Percentiles rank a stretch among this genome's conserved stretches.
phyloP scores from a whole-genome alignment of 345 rosid species.

The Pugionium dolabratum region DNA sequence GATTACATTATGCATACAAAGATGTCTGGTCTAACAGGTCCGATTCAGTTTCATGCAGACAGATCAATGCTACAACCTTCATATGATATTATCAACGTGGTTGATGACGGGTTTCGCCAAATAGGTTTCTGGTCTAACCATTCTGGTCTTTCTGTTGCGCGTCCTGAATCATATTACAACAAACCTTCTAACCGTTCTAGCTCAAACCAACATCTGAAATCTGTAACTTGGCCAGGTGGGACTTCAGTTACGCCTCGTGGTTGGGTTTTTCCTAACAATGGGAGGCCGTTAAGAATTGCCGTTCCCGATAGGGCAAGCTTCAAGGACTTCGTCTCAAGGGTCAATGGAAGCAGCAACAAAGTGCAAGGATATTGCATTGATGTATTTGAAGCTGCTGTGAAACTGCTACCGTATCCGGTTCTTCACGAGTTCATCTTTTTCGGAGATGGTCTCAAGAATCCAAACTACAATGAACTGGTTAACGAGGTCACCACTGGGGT shows the following conservation, averaged over 20 bases:
- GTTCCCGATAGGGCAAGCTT: constrained; percentile 74
- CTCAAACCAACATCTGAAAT: constrained; percentile 61
- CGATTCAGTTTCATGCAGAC: constrained; percentile 57
- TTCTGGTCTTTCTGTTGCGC: constrained; percentile 69
- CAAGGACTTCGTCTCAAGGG: constrained; percentile 51
- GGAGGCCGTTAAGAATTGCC: constrained; percentile 68
- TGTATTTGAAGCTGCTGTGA: constrained; percentile 70
- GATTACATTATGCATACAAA: constrained; percentile 59
- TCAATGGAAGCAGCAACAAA: constrained; percentile 51
- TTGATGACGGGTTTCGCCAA: constrained; percentile 44
- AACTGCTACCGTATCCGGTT: constrained; percentile 73
- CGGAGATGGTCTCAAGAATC: constrained; percentile 82
- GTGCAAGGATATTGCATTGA: constrained; percentile 84
- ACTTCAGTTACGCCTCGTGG: constrained; percentile 65
- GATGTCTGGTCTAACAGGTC: constrained; percentile 81
- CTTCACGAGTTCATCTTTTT: constrained; percentile 68
- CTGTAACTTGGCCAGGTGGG: constrained; percentile 92
- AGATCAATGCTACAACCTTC: constrained; percentile 68
- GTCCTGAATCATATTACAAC: constrained; percentile 71
- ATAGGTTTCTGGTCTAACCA: constrained; percentile 94
- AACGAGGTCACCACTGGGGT: constrained; percentile 58
- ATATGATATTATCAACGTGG: constrained; percentile 62
- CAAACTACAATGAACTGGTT: constrained; percentile 67
- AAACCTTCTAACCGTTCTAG: constrained; percentile 70
- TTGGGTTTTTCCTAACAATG: constrained; percentile 88